These are phyloP conservation scores for Draba incana DNA, from an alignment of 345 rosid species.

Conservation along the genomic window DNA sequence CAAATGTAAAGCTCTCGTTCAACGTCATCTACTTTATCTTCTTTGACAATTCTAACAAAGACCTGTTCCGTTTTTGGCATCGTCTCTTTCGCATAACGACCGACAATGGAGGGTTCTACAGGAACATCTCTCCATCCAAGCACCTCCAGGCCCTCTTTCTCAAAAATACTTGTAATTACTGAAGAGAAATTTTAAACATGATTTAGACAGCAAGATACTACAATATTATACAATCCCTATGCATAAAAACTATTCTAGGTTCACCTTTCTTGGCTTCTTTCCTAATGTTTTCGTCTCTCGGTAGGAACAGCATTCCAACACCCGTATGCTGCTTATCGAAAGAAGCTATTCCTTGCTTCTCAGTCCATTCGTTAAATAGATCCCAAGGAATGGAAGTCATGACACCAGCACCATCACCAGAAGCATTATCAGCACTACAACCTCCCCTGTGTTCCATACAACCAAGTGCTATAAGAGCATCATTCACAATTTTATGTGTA, in stretches of 20 bases:
- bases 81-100: conserved; percentile 87
- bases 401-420: conserved; percentile 96
- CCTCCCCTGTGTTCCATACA: conserved; percentile 99
- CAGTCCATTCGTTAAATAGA: conserved; percentile 78
- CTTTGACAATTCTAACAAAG: conserved; percentile 88
- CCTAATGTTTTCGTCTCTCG: conserved; percentile 61
- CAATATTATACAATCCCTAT: conserved; percentile 21
- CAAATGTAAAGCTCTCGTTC: conserved; percentile 97
- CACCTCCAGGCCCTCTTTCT: conserved; percentile 97
- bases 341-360: conserved; percentile 66
- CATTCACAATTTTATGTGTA: conserved; percentile 71
- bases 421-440: conserved; percentile 97
- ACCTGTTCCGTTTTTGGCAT: conserved; percentile 96
- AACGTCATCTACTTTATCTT: conserved; percentile 85
- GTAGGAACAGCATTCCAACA: conserved; percentile 94
- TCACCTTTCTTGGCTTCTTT: conserved; percentile 84
- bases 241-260: conserved; percentile 21
- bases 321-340: conserved; percentile 87
- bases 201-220: conserved; percentile 21
- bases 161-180: conserved; percentile 76
- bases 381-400: conserved; percentile 99
- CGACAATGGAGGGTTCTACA: conserved; percentile 79
- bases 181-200: conserved; percentile 37
- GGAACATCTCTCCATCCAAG: conserved; percentile 99
- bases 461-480: conserved; percentile 89